phyloP scores from a whole-genome alignment of 768 basidiomycete genomes.

The Vararia minispora region DNA sequence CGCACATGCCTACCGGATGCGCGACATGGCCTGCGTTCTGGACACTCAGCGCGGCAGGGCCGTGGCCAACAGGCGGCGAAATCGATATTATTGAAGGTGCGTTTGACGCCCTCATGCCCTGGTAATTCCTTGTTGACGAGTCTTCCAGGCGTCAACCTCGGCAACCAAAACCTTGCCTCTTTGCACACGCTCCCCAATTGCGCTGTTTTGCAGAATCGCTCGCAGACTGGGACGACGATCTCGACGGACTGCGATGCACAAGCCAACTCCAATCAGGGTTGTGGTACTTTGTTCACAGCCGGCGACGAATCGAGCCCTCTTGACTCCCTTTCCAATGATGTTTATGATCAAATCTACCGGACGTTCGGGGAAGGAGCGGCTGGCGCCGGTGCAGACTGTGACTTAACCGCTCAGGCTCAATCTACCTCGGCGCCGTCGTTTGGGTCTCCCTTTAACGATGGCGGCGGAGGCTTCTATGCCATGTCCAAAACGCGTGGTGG shows the following conservation, averaged over 20 bases:
- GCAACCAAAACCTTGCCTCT: slow-evolving; percentile 34
- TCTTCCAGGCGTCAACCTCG: slow-evolving; percentile 35
- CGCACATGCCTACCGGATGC: slow-evolving; percentile 53
- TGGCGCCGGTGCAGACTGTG: no score
- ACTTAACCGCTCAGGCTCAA: no score
- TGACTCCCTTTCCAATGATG: no score
- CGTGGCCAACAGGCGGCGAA: slow-evolving; percentile 54
- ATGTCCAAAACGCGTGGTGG: slow-evolving; percentile 28
- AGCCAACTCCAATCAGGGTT: slow-evolving; percentile 49
- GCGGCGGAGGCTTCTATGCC: slow-evolving; percentile 52
- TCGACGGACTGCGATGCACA: slow-evolving; percentile 38
- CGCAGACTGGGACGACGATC: slow-evolving; percentile 29
- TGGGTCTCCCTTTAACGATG: slow-evolving; percentile 36
- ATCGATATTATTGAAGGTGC: slow-evolving; percentile 51
- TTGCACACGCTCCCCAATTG: slow-evolving; percentile 44
- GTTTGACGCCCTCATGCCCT: neutral
- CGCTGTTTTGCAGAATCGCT: slow-evolving; percentile 28
- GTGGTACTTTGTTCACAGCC: slow-evolving; percentile 35
- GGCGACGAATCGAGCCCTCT: no score
- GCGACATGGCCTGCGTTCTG: slow-evolving; percentile 58
- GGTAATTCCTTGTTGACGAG: neutral
- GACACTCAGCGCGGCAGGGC: slow-evolving; percentile 37
- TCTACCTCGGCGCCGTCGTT: slow-evolving; percentile 29
- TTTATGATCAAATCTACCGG: no score
- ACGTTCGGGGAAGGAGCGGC: no score